These are phyloP conservation scores for Penicillium subrubescens DNA, from an alignment of 495 filamentous ascomycete species.

Conservation along the genomic window DNA sequence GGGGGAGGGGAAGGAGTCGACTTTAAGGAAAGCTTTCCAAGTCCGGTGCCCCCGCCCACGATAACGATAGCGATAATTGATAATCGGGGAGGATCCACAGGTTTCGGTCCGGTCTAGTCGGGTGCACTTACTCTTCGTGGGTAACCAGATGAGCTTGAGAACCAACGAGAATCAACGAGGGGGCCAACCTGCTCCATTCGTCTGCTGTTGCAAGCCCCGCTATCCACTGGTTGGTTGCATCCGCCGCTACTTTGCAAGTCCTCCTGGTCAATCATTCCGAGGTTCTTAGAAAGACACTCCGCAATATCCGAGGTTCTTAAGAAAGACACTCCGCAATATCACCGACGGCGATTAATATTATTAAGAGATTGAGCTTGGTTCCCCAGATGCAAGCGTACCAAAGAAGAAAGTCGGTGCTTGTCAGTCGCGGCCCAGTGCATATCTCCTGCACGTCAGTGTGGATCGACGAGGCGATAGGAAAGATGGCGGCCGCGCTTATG, in stretches of 20 bases:
- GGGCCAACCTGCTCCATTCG: constrained; percentile 10
- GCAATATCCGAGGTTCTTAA: constrained; percentile 3
- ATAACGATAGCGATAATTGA: constrained; percentile 6
- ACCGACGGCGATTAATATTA: background rate
- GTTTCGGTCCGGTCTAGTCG: constrained; percentile 18
- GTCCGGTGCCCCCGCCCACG: background rate
- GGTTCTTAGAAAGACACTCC: background rate
- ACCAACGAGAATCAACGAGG: background rate
- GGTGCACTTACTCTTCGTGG: constrained; percentile 39
- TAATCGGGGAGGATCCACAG: background rate
- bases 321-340: background rate
- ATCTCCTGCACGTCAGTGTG: background rate
- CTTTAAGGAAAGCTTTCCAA: constrained; percentile 5
- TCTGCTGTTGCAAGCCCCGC: background rate
- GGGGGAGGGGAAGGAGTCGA: constrained; percentile 3
- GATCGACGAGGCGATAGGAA: background rate
- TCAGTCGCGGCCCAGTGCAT: background rate
- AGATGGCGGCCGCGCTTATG: background rate
- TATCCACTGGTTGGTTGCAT: constrained; percentile 15
- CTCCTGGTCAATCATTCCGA: constrained; percentile 21
- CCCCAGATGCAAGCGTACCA: background rate
- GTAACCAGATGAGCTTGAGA: constrained; percentile 13
- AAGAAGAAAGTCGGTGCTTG: background rate
- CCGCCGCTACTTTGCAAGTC: background rate
- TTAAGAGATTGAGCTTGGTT: background rate